Conservation (phyloP, 345 rosid genomes). For the Citrus unshiu region DNA sequence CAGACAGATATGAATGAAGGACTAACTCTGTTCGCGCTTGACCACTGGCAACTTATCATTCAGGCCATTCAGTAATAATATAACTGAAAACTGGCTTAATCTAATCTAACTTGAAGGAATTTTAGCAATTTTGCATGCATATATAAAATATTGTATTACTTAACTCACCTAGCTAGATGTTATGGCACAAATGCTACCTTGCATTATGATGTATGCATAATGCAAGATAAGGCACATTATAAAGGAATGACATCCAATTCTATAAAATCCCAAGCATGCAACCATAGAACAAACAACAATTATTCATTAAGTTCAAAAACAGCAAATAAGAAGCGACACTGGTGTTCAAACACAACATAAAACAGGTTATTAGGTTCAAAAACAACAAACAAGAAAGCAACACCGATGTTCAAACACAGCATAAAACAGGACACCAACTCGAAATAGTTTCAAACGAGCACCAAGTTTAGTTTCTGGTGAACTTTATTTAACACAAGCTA, state of each 20-base stretch:
- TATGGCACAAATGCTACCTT: no score
- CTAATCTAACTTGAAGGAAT: background rate
- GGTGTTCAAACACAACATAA: background rate
- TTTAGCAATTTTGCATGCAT: background rate
- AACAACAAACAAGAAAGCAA: background rate
- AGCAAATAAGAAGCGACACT: background rate
- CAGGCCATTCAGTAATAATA: no score
- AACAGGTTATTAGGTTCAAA: background rate
- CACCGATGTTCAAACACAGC: background rate
- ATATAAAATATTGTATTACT: background rate
- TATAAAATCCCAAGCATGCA: background rate
- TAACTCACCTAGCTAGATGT: background rate
- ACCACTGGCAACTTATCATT: no score
- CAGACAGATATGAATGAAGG: no score
- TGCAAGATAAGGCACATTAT: no score
- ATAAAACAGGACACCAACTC: background rate
- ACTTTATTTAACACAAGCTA: background rate
- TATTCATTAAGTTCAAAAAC: background rate
- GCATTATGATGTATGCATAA: no score
- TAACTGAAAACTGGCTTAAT: background rate
- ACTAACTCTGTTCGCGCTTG: no score
- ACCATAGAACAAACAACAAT: background rate
- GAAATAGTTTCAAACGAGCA: background rate
- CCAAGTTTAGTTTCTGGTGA: background rate
- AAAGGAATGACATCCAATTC: background rate